Conservation (phyloP, 148 eudicot genomes). For the Cornus suecica region DNA sequence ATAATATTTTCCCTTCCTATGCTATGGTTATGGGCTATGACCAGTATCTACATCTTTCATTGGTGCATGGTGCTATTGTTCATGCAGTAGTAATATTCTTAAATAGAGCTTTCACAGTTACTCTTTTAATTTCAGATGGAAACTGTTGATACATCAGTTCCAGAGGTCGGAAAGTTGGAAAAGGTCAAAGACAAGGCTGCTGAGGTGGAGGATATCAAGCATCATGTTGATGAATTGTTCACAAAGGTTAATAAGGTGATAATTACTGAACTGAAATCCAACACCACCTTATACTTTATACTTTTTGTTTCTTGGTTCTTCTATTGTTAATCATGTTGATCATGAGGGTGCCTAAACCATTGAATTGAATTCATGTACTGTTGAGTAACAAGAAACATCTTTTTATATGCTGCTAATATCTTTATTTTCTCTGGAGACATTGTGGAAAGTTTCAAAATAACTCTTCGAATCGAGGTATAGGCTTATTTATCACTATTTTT, state of each 20-base stretch:
- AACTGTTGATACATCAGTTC: background rate
- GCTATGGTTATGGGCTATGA: background rate
- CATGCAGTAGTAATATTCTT: background rate
- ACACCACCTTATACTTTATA: background rate
- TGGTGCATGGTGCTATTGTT: background rate
- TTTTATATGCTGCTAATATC: no score
- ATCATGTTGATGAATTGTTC: slow-evolving; percentile 35
- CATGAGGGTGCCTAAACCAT: slow-evolving; percentile 1
- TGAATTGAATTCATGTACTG: background rate
- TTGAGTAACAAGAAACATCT: no score
- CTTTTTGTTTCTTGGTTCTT: background rate
- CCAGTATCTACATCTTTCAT: background rate
- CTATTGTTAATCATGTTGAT: background rate
- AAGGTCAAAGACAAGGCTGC: slow-evolving; percentile 14
- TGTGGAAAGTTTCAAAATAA: background rate
- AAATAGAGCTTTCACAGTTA: background rate
- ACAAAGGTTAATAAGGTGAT: slow-evolving; percentile 44
- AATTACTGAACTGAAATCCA: background rate
- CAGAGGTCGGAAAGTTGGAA: slow-evolving; percentile 6
- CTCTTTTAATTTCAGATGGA: slow-evolving; percentile 8
- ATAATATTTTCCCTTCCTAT: background rate
- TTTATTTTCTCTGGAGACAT: background rate
- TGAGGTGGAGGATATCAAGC: slow-evolving; percentile 30
- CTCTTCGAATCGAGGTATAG: no score
- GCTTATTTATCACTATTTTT: no score